These are phyloP conservation scores for Colletotrichum sp. DNA, from an alignment of 2,329 filamentous ascomycete genomes.

Conservation along the genomic window DNA sequence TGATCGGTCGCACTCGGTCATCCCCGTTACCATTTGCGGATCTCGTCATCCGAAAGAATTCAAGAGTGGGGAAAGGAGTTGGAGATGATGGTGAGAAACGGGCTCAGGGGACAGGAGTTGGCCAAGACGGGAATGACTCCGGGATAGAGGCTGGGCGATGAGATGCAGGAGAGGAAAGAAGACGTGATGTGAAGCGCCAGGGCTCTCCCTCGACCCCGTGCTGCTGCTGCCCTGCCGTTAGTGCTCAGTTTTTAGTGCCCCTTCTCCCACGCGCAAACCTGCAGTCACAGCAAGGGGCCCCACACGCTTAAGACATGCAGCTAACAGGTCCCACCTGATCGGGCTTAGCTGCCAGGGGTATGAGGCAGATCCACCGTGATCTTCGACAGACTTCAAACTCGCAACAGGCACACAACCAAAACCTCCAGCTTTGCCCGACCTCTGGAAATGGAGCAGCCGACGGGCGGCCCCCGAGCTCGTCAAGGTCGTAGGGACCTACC, in stretches of 20 bases:
- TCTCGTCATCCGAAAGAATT: slow-evolving; percentile 12
- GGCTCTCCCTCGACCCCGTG: neutral
- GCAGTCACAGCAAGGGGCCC: neutral
- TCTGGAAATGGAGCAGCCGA: neutral
- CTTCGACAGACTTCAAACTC: slow-evolving; percentile 22
- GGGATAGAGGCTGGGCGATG: neutral
- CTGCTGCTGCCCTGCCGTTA: neutral
- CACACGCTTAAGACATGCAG: neutral
- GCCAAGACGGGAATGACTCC: slow-evolving; percentile 11
- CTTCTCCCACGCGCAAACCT: neutral
- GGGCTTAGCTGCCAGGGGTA: slow-evolving; percentile 12
- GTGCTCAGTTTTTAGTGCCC: neutral
- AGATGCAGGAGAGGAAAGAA: neutral
- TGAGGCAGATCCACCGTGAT: slow-evolving; percentile 21
- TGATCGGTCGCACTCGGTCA: neutral
- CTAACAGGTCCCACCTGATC: neutral
- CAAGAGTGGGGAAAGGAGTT: neutral
- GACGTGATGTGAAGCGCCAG: neutral
- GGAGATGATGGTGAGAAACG: neutral
- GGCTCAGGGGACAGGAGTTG: neutral
- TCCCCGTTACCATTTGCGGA: neutral
- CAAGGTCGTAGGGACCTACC: neutral
- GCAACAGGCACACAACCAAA: neutral
- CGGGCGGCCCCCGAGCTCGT: neutral
- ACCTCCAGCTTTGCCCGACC: neutral